phyloP scores from a whole-genome alignment of 305 asterid species.

The Nicotiana rustica region DNA sequence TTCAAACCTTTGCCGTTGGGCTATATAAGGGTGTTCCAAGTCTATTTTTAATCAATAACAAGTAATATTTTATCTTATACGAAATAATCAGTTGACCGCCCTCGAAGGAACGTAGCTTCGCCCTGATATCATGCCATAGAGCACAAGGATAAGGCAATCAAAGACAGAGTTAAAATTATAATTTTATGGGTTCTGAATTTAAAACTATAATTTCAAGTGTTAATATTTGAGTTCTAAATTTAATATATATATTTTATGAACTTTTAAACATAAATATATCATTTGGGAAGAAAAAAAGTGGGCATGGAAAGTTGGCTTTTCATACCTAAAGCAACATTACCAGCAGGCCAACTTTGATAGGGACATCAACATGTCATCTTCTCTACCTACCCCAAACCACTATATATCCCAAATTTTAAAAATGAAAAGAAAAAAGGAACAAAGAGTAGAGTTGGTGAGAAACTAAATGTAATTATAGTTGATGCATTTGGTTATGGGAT shows the following conservation, averaged over 20 bases:
- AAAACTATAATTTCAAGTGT: too few relatives aligned
- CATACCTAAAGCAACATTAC: constrained; percentile 56
- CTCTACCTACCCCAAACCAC: constrained; percentile 82
- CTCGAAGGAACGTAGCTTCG: too few relatives aligned
- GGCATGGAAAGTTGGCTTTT: constrained; percentile 35
- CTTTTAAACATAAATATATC: neutral
- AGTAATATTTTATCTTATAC: too few relatives aligned
- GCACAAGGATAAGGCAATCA: constrained; percentile 38
- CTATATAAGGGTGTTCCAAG: too few relatives aligned
- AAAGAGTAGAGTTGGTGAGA: neutral
- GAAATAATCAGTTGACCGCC: too few relatives aligned
- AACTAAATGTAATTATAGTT: neutral
- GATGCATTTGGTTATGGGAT: neutral
- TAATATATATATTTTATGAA: too few relatives aligned
- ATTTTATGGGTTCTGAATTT: too few relatives aligned
- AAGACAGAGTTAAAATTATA: too few relatives aligned
- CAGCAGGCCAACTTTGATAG: constrained; percentile 56
- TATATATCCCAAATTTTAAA: constrained; percentile 28
- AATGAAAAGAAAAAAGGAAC: neutral
- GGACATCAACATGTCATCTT: constrained; percentile 61
- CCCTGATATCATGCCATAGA: constrained; percentile 15
- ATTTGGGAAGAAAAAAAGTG: constrained; percentile 33
- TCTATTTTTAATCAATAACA: too few relatives aligned
- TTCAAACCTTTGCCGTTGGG: too few relatives aligned
- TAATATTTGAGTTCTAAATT: too few relatives aligned